Base-by-base conservation (phyloP, 352 stramenopile genomes). In the Phytophthora parvispora region DNA sequence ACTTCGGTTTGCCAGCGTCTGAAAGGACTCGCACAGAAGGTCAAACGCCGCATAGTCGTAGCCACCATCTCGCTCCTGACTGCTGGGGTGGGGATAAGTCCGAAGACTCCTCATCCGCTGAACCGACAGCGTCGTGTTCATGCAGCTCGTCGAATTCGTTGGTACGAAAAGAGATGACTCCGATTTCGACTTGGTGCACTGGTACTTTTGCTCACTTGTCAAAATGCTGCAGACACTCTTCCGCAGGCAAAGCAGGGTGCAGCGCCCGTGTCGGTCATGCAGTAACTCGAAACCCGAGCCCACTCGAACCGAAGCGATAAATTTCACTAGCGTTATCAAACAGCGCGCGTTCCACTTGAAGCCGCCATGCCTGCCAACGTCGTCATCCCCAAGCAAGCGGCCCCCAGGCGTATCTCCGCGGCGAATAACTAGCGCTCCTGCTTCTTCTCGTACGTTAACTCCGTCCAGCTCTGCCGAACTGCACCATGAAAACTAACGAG, bases 331-430 rank as follows among this genome's bases (percentile, higher is more conserved):
- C 8, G 74, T 92, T 12, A 67, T 80, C 5, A 90, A 87, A 62
- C 82, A 92, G 67, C 82, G 84, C 9, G 84, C 84, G 13, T 90
- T 90, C 55, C 76, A 87, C 36, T 69, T 77, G 38, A 91, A 90
- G 31, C 64, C 68, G 2, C 58, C 68, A 16, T 72, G 63, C 57
- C 36, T 76, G 7, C 68, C 68, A 28, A 71, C 60, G 10, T 57
- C 67, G 32, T 72, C 63, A 15, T 67, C 61, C 72, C 36, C 57
- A 31, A 47, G 53, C 18, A 80, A 76, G 47, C 63, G 68, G 2
- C 56, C 45, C 20, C 68, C 62, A 22, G 62, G 68, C 0, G 45
- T 25, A 32, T 76, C 69, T 13, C 69, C 69, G 3, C 63, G 69
- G 47, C 69, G 68, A n/a, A 64, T 76, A 27, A 57, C 57, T 15